Evolutionary conservation across 2,329 filamentous ascomycete species (phyloP).

Genomic region (Leptographium flavum): DNA sequence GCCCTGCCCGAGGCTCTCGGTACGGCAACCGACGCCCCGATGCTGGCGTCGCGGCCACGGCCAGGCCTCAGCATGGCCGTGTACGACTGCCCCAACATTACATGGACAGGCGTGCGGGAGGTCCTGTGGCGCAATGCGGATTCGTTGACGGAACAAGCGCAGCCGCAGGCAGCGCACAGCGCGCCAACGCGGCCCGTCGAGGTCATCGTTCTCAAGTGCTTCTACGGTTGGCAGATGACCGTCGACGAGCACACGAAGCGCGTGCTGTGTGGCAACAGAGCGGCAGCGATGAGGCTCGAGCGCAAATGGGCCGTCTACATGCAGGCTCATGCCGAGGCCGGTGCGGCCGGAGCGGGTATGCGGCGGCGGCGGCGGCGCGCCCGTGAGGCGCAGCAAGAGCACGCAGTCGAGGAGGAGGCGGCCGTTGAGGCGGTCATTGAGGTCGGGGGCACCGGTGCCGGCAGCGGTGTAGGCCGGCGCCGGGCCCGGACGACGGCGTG

Average conservation of each 20-base stretch:
- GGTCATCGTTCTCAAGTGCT: conserved; percentile 79
- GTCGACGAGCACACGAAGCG: conserved; percentile 88
- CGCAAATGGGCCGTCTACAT: conserved; percentile 89
- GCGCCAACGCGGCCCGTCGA: conserved; percentile 48
- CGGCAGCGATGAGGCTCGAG: conserved; percentile 64
- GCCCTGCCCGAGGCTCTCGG: too few relatives aligned
- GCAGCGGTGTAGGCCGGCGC: conserved; percentile 3
- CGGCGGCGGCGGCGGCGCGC: conserved; percentile 62
- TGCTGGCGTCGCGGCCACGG: conserved; percentile 25
- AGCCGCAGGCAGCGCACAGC: conserved; percentile 14
- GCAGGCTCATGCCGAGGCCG: conserved; percentile 79
- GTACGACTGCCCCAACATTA: conserved; percentile 85
- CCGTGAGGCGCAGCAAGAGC: conserved; percentile 65
- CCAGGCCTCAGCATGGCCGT: conserved; percentile 64
- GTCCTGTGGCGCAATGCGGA: conserved; percentile 76
- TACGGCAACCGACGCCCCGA: not conserved
- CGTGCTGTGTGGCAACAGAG: conserved; percentile 62
- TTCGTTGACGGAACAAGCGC: conserved; percentile 33
- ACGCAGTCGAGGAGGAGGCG: conserved; percentile 68
- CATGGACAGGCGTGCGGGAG: conserved; percentile 82
- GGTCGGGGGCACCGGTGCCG: conserved; percentile 37
- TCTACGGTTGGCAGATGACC: conserved; percentile 89
- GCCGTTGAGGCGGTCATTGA: conserved; percentile 60
- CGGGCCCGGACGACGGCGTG: conserved; percentile 13
- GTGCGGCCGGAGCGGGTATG: conserved; percentile 48